These are phyloP conservation scores for Kwoniella newhampshirensis DNA, from an alignment of 768 basidiomycete genomes.

Conservation along the genomic window DNA sequence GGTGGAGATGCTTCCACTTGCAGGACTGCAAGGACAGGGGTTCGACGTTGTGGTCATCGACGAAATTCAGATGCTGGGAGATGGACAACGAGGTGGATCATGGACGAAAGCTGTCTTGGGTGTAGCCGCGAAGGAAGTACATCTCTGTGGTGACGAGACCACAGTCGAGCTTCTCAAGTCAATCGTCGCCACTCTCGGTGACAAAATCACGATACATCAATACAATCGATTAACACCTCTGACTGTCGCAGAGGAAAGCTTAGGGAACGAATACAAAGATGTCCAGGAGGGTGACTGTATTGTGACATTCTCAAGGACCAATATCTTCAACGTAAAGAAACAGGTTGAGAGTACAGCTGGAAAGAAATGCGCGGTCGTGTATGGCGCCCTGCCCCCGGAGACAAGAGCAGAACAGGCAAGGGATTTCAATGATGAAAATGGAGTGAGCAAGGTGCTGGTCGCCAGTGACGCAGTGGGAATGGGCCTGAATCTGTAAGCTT, in stretches of 20 bases:
- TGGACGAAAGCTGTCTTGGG: slow-evolving; percentile 85
- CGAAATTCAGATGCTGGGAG: slow-evolving; percentile 93
- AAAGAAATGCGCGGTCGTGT: slow-evolving; percentile 83
- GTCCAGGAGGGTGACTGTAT: slow-evolving; percentile 84
- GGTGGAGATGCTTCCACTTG: slow-evolving; percentile 78
- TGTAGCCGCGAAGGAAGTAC: slow-evolving; percentile 72
- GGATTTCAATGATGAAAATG: slow-evolving; percentile 80
- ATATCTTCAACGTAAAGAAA: slow-evolving; percentile 76
- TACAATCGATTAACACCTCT: slow-evolving; percentile 88
- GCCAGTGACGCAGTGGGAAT: slow-evolving; percentile 96
- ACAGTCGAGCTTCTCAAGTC: slow-evolving; percentile 75
- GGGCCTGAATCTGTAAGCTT: slow-evolving; percentile 84
- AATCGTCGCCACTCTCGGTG: slow-evolving; percentile 69
- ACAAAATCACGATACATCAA: slow-evolving; percentile 73
- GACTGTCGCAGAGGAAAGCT: slow-evolving; percentile 63
- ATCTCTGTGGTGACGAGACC: slow-evolving; percentile 93
- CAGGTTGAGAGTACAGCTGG: slow-evolving; percentile 69
- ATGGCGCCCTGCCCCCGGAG: slow-evolving; percentile 89
- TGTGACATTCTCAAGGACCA: slow-evolving; percentile 74
- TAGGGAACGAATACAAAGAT: slow-evolving; percentile 63
- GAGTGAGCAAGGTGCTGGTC: slow-evolving; percentile 83
- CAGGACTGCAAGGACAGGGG: slow-evolving; percentile 8
- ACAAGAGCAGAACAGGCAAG: slow-evolving; percentile 86
- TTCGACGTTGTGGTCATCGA: slow-evolving; percentile 87
- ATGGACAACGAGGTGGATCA: slow-evolving; percentile 69